Base-by-base conservation (phyloP, 2,329 filamentous ascomycete species). In the Aspergillus glaucus region DNA sequence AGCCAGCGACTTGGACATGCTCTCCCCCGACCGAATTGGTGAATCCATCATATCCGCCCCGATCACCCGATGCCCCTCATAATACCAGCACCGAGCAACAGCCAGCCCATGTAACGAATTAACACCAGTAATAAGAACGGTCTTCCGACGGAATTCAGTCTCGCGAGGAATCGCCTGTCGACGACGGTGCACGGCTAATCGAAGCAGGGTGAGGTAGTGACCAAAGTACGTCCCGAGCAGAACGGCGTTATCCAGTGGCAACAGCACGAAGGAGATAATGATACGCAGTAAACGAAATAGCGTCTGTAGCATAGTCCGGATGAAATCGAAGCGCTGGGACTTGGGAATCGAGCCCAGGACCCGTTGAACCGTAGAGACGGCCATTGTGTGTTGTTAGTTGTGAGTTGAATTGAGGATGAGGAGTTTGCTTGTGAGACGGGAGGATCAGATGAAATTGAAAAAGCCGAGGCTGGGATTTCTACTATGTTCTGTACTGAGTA, bases 81-180 rank as follows among this genome's bases (percentile, higher is more conserved):
- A 66, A 55, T 85, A 75, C 64, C 89, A 85, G 3, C 79, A 65
- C 30, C 87, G 79, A 4, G 86, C 84, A 7, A 91, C 69, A 0
- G 74, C 70, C 3, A 90, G 73, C 3, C 85, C 86, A 62, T 88
- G 87, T 40, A 80, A 76, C 78, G 88, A 90, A 42, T 81, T 80
- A 2, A 89, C 75, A 2, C 87, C 86, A 0, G 86, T 89, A 39
- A 91, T 78, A 12, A 91, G 76, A 32, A 90, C 71, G 0, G 78
- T 86, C 47, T 75, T 77, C 1, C 70, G 69, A 30, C 67, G 63
- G 57, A 73, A 74, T 6, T 59, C 62, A 1, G 67, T 62, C 49
- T 66, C 60, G 10, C 55, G 53, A 3, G 62, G 58, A 14, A 58
- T 57, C 17, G 50, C 55, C 51, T 61, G 52, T 30, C 61, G 59